These are phyloP conservation scores for Candida pseudofarinosa DNA, from an alignment of 805 yeast genomes.

Conservation along the genomic window DNA sequence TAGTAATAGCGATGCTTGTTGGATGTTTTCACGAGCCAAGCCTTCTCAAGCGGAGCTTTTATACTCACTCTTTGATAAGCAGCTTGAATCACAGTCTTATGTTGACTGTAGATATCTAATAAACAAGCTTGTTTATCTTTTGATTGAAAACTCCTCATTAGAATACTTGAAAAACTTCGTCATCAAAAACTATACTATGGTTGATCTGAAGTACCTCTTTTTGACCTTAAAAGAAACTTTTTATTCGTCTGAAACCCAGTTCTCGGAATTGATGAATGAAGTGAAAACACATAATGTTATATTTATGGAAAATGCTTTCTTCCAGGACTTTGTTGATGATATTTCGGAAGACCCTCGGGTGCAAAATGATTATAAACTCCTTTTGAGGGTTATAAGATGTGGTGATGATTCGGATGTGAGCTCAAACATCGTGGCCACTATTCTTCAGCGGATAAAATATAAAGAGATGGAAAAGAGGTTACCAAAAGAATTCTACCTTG, in stretches of 20 bases:
- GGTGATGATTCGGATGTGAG: constrained; percentile 3
- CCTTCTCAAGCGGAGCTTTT: not conserved
- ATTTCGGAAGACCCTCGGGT: not conserved
- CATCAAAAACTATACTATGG: not conserved
- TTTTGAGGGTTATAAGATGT: not conserved
- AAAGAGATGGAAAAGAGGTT: not conserved
- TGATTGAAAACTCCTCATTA: not conserved
- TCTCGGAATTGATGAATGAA: constrained; percentile 2
- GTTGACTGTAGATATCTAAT: not conserved
- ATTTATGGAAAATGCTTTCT: not conserved
- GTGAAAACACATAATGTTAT: constrained; percentile 1
- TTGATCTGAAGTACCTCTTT: not conserved
- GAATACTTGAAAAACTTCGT: not conserved
- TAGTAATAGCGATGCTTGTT: not conserved
- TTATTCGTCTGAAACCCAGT: not conserved
- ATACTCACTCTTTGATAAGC: not conserved
- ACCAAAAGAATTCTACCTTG: not conserved
- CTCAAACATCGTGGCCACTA: not conserved
- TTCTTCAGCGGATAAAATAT: not conserved
- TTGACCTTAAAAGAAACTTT: not conserved
- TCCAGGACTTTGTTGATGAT: constrained; percentile 2
- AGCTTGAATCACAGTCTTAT: not conserved
- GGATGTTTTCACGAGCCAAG: not conserved
- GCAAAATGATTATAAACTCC: not conserved
- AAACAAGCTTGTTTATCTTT: not conserved